Base-by-base conservation (phyloP, 2,329 filamentous ascomycete species). In the Fusarium agapanthi region DNA sequence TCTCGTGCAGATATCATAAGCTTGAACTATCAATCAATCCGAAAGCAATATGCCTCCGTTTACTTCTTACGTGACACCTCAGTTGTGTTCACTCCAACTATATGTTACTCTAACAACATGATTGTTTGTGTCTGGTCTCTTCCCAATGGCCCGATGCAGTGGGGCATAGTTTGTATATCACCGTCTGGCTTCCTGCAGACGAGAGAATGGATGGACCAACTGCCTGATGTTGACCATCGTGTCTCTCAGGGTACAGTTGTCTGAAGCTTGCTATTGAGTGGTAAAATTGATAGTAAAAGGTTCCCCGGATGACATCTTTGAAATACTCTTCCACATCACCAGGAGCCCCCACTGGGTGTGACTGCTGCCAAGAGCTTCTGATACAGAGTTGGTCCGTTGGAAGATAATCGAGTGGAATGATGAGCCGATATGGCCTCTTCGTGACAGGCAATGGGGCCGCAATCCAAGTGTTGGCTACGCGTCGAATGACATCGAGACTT, bases 391-490 rank as follows among this genome's bases (percentile, higher is more conserved):
- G 32, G 13, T 4, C 18, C 3, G 6, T 26, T 28, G 32, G 48
- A 15, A 37, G n/a, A 6, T 51, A 28, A 13, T 51, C 48, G 1
- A 26, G 9, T 26, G 48, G n/a, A 6, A 28, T 38, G 16, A 53
- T 9, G 32, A 53, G 34, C 16, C 50, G 18, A 53, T 38, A 38
- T 12, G 32, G 24, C 2, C 16, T 13, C 4, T 20, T 35, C 3
- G 5, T 37, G 4, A 16, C 0, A 5, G 6, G 0, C 10, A 5
- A 11, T 28, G 20, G 12, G n/a, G 18, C 4, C 3, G 13, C 3
- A 28, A 53, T 37, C 50, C 50, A 54, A 18, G 20, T 38, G 0
- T 9, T 8, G 2, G 35, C 34, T 3, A 54, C 14, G 7, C 20
- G 34, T 2, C 20, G 34, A 18, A 54, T 8, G 7, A 28, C 15